Base-by-base conservation (phyloP, 164 flowering plant genomes). In the Brasenia schreberi region DNA sequence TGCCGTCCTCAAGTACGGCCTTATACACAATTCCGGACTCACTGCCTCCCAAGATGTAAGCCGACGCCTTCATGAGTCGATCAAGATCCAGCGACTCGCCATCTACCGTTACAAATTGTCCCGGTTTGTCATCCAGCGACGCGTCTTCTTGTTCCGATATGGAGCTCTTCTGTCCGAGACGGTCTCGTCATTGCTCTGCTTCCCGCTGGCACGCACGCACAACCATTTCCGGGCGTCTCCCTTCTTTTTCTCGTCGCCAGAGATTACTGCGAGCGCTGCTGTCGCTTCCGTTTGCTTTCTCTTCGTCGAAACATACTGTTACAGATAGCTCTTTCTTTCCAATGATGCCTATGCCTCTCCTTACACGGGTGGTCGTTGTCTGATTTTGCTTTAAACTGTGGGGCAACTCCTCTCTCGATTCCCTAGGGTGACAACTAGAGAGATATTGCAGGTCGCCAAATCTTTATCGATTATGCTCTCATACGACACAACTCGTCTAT, bases 1-100 rank as follows among this genome's bases (percentile, higher is more conserved):
- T 72, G 33, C 96, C 96, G 45, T 88, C 82, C 18, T 74, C 86
- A 5, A 88, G 76, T 65, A 94, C 92, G 1, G 97, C 99, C 75
- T 88, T 95, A 82, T 95, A 95, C 76, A 92, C 81, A 58, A 95
- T 95, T 73, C 96, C 88, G 12, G 92, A 78, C 14, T 96, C 96
- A 6, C 86, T 82, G 9, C 96, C 96, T 0, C 99, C 99, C 33
- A 95, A 69, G 4, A 92, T 88, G 61, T 88, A 95, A 9, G 99
- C 99, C 39, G 97, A 88, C 1, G 97, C 97, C 70, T 88, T 92
- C 0, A 95, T 78, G 65, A 95, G 76, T 0, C 87, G 82, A 74
- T 91, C 97, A 6, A 92, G 69, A 68, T 82, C 81, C 5, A 12
- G 7, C 60, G 83, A 71, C 59, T 82, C 96, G 0, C 96, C 96